phyloP scores from a whole-genome alignment of 306 rosid genomes.

The Prunus mume region DNA sequence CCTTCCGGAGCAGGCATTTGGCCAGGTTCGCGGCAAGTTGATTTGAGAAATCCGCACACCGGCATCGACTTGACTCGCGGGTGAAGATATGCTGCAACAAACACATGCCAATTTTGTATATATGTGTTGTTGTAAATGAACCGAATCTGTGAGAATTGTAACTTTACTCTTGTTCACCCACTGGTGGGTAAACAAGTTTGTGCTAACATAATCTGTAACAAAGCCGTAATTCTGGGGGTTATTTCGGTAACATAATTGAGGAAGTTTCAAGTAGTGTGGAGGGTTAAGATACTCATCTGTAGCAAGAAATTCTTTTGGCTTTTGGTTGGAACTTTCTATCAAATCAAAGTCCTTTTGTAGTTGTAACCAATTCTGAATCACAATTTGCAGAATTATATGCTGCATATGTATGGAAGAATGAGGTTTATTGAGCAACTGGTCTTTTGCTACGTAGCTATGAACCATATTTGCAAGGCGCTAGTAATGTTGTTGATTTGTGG shows the following conservation, averaged over 20 bases:
- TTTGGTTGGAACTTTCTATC: slow-evolving; percentile 2
- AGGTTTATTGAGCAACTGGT: background rate
- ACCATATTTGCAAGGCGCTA: background rate
- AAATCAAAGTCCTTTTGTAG: slow-evolving; percentile 4
- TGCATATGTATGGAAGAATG: background rate
- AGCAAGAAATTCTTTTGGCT: slow-evolving; percentile 27
- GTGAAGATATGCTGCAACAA: slow-evolving; percentile 49
- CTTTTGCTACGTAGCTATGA: background rate
- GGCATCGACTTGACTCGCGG: slow-evolving; percentile 95
- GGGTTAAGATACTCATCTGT: slow-evolving; percentile 30
- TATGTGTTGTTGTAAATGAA: slow-evolving; percentile 64
- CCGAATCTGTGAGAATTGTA: slow-evolving; percentile 47
- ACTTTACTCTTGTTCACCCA: slow-evolving; percentile 34
- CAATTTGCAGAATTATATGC: slow-evolving; percentile 3
- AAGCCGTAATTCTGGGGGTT: slow-evolving; percentile 11
- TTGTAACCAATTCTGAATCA: slow-evolving; percentile 4
- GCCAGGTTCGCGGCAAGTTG: slow-evolving; percentile 59
- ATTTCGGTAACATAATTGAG: slow-evolving; percentile 23
- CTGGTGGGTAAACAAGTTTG: slow-evolving; percentile 32
- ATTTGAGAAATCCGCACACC: slow-evolving; percentile 55
- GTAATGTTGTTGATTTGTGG: background rate
- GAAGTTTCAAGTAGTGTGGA: slow-evolving; percentile 27
- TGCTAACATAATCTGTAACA: slow-evolving; percentile 49
- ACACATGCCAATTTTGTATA: slow-evolving; percentile 66
- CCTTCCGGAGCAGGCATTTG: slow-evolving; percentile 52